phyloP scores from a whole-genome alignment of 345 rosid genomes.

The Ailanthus altissimus region DNA sequence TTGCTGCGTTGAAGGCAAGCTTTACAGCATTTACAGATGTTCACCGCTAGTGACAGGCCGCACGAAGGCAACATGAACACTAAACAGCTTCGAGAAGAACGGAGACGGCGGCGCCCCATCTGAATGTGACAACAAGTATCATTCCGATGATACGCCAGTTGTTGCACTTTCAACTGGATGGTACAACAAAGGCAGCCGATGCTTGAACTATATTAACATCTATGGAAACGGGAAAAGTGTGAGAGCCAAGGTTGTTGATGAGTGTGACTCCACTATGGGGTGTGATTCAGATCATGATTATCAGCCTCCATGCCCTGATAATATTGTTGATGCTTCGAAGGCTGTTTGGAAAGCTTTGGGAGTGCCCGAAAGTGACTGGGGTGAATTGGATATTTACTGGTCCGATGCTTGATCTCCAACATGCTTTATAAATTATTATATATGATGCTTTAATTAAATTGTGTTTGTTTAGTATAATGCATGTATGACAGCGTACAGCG shows the following conservation, averaged over 20 bases:
- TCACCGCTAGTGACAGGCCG: conserved; percentile 13
- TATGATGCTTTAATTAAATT: background rate
- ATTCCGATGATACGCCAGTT: conserved; percentile 10
- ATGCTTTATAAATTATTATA: background rate
- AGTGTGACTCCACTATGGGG: conserved; percentile 34
- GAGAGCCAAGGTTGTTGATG: conserved; percentile 34
- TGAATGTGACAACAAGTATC: conserved; percentile 35
- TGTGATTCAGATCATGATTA: conserved; percentile 30
- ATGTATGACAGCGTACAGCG: background rate
- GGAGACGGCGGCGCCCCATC: conserved; percentile 32
- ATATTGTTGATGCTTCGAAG: conserved; percentile 38
- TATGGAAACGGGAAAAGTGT: conserved; percentile 27
- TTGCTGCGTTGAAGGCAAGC: conserved; percentile 22
- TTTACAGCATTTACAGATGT: conserved; percentile 23
- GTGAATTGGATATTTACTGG: conserved; percentile 23
- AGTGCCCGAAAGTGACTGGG: conserved; percentile 15
- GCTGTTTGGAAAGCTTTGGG: conserved; percentile 35
- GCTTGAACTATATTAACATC: conserved; percentile 26
- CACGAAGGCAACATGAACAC: conserved; percentile 26
- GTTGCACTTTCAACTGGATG: conserved; percentile 43
- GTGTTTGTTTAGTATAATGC: background rate
- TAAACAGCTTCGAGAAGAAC: conserved; percentile 24
- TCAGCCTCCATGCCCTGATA: conserved; percentile 32
- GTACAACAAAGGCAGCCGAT: conserved; percentile 27
- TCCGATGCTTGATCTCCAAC: conserved; percentile 17